Conservation (phyloP, 2,329 filamentous ascomycete genomes). For the Penicillium psychrosexuale region DNA sequence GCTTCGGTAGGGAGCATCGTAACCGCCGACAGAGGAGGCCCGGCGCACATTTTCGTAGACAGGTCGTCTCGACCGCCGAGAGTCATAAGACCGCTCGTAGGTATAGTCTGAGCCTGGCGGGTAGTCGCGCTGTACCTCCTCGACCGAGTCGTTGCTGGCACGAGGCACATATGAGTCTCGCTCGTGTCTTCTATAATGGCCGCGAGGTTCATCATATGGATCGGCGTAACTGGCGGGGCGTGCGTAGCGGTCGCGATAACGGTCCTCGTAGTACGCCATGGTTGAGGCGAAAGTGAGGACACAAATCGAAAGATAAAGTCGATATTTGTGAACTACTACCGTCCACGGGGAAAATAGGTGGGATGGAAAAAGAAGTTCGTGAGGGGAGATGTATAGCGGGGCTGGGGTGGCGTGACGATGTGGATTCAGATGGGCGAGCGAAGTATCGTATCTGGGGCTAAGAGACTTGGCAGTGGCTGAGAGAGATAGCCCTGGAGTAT, state of each 20-base stretch:
- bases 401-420: conserved; percentile 27
- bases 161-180: conserved; percentile 43
- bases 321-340: conserved; percentile 14
- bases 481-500: neutral
- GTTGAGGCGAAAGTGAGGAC: conserved; percentile 6
- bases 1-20: conserved; percentile 31
- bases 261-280: conserved; percentile 41
- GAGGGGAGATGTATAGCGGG: conserved; percentile 14
- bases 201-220: conserved; percentile 28
- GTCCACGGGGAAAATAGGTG: conserved; percentile 14
- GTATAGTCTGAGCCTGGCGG: conserved; percentile 61
- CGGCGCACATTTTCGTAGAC: conserved; percentile 37
- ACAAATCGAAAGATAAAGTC: conserved; percentile 8
- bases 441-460: neutral
- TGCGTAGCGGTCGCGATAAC: conserved; percentile 27
- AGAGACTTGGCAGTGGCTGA: conserved; percentile 11
- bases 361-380: conserved; percentile 8
- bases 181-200: conserved; percentile 15
- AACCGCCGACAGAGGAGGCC: conserved; percentile 37
- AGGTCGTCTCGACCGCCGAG: conserved; percentile 19
- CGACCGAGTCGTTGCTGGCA: conserved; percentile 70
- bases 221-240: conserved; percentile 29
- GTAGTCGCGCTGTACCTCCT: conserved; percentile 82
- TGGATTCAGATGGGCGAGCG: conserved; percentile 12
- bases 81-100: conserved; percentile 27